Evolutionary conservation across 2,329 filamentous ascomycete species (phyloP), one percentile per base, ranked within the genome.

Genomic region (Pseudophaeomoniella oleicola): DNA sequence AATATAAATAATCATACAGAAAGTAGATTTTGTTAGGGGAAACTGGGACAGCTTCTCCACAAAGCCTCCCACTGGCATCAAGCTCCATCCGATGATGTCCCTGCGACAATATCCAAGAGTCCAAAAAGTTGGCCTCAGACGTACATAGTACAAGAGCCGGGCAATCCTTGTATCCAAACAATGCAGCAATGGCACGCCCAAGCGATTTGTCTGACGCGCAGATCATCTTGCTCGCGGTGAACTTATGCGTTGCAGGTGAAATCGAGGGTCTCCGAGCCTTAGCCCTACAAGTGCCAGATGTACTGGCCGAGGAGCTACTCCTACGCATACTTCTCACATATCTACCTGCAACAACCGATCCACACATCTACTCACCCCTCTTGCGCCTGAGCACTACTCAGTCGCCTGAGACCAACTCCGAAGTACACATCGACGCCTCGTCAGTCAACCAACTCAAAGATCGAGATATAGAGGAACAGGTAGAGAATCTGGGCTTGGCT

Each of bases 391-490:
- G 92, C 15, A 67, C 92, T 32, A 83, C 78, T 14, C 83, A 79
- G 51, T 66, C 92, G 1, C 84, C 85, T 16, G 82, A 88, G 55
- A 78, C 71, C 31, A 51, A 71, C 4, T 75, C 83, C 4, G 58
- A 57, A n/a, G 53, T 53, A 2, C 43, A 53, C 10, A 51, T 73
- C 13, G 66, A 73, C 43, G 48, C 57, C 2, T 55, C 63, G 2
- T 46, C 62, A 0, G 62, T 75, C 19, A 53, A 62, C 38, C 54
- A 63, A 14, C 45, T 75, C 13, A 62, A 68, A 12, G 59, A 63
- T 27, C 47, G 59, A 17, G 58, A 63, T 37, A 72, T 71, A 9
- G 58, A 64, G 45, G 70, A 64, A 51, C 60, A 60, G 42, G 63
- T 71, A 40, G 61, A 62, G 44, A 67, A 62, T 43, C 53, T 77